Percentiles rank a stretch among this genome's conserved stretches.
Evolutionary conservation across 805 yeast genomes (phyloP).

Genomic region (Pichia manshurica): DNA sequence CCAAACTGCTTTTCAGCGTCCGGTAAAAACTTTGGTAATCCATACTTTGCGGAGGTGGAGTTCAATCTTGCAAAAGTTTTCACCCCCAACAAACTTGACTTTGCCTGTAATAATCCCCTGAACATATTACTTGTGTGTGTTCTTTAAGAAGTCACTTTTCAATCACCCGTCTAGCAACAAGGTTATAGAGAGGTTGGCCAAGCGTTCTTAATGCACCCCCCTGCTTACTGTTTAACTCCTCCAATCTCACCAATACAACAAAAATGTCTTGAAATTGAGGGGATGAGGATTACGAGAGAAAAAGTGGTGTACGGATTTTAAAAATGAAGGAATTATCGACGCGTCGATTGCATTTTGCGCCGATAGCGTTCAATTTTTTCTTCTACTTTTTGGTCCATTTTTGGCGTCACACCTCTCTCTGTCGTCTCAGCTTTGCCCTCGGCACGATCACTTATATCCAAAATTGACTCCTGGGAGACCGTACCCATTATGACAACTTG

Average conservation of each 20-base stretch:
- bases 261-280: neutral
- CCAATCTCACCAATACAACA: too few relatives aligned
- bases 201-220: too few relatives aligned
- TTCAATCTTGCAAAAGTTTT: conserved; percentile 12
- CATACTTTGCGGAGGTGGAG: conserved; percentile 17
- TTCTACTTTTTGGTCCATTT: neutral
- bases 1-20: conserved; percentile 33
- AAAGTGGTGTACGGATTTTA: neutral
- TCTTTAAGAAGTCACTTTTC: too few relatives aligned
- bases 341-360: neutral
- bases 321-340: neutral
- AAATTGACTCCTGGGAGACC: neutral
- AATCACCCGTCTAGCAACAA: too few relatives aligned
- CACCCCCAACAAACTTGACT: conserved; percentile 5
- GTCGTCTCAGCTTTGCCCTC: neutral
- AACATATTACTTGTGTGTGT: conserved; percentile 3
- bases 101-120: conserved; percentile 2
- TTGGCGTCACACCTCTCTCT: neutral
- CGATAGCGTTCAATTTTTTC: too few relatives aligned
- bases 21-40: conserved; percentile 29
- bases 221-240: too few relatives aligned
- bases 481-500: neutral
- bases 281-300: too few relatives aligned
- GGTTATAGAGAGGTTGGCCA: too few relatives aligned
- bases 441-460: neutral